Evolutionary conservation across 441 rosid species (phyloP).

Genomic region (Sinapis alba): DNA sequence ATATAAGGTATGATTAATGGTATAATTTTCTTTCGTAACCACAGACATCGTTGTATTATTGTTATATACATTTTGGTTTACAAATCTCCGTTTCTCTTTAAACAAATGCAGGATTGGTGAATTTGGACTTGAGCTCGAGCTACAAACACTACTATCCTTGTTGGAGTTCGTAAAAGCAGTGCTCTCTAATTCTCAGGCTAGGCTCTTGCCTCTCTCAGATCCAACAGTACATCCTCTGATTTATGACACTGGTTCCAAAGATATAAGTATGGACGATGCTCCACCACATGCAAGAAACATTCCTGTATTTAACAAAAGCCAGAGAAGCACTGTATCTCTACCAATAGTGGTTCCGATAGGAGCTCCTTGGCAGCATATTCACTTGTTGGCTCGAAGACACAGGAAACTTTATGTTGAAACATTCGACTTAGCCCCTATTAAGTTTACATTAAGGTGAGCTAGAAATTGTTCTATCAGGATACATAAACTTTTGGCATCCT

Average conservation of each 20-base stretch:
- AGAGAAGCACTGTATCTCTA: conserved; percentile 46
- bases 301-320: conserved; percentile 46
- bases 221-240: conserved; percentile 46
- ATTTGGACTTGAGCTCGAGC: conserved; percentile 90
- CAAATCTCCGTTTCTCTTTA: conserved; percentile 36
- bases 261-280: conserved; percentile 44
- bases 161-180: conserved; percentile 69
- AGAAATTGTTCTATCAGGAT: conserved; percentile 12
- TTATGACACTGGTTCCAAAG: conserved; percentile 49
- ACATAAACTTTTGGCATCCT: conserved; percentile 30
- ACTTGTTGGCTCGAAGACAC: conserved; percentile 81
- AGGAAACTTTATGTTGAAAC: conserved; percentile 88
- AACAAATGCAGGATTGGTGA: conserved; percentile 72
- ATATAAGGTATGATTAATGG: conserved; percentile 55
- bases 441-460: conserved; percentile 77
- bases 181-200: conserved; percentile 65
- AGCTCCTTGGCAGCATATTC: conserved; percentile 96
- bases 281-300: conserved; percentile 46
- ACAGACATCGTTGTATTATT: conserved; percentile 16
- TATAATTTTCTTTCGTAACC: conserved; percentile 19
- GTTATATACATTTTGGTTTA: not conserved
- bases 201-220: conserved; percentile 62
- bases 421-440: conserved; percentile 79
- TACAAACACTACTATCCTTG: conserved; percentile 74
- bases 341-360: conserved; percentile 90